Conservation (phyloP, 2,329 filamentous ascomycete species). For the Camillea tinctor region DNA sequence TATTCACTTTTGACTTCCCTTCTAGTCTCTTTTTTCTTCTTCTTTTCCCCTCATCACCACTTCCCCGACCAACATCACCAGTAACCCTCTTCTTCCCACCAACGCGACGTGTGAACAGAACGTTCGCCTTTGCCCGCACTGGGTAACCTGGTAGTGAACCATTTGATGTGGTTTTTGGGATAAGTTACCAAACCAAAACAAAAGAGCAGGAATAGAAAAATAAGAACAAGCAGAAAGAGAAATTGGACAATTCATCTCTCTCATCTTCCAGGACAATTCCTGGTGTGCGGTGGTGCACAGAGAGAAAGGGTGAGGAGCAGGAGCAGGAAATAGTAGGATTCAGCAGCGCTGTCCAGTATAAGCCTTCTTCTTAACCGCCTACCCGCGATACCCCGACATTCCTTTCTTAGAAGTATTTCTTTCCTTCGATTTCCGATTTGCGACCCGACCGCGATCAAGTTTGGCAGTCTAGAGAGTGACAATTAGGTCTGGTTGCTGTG, state of each 20-base stretch:
- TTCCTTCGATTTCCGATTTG: slow-evolving; percentile 9
- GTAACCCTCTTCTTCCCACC: neutral
- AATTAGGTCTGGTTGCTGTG: slow-evolving; percentile 3
- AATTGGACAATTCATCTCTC: neutral
- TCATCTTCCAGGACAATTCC: slow-evolving; percentile 7
- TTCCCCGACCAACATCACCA: neutral
- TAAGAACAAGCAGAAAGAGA: neutral
- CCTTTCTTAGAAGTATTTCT: slow-evolving; percentile 19
- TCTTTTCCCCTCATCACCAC: slow-evolving; percentile 2
- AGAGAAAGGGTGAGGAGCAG: slow-evolving; percentile 24
- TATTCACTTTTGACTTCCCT: slow-evolving; percentile 12
- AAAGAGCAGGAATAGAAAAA: no score
- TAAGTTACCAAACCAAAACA: neutral
- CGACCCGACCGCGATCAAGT: slow-evolving; percentile 7
- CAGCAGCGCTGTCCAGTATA: slow-evolving; percentile 51
- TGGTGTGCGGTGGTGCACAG: slow-evolving; percentile 19
- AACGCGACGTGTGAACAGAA: neutral
- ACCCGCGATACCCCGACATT: slow-evolving; percentile 22
- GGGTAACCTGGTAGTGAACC: neutral
- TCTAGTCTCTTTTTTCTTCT: slow-evolving; percentile 12
- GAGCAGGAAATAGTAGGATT: slow-evolving; percentile 43
- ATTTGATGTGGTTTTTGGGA: neutral
- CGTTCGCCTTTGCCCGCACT: neutral
- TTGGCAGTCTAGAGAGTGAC: neutral
- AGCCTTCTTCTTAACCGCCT: slow-evolving; percentile 21